These are phyloP conservation scores for Malus fusca DNA, from an alignment of 306 rosid species.

Conservation along the genomic window DNA sequence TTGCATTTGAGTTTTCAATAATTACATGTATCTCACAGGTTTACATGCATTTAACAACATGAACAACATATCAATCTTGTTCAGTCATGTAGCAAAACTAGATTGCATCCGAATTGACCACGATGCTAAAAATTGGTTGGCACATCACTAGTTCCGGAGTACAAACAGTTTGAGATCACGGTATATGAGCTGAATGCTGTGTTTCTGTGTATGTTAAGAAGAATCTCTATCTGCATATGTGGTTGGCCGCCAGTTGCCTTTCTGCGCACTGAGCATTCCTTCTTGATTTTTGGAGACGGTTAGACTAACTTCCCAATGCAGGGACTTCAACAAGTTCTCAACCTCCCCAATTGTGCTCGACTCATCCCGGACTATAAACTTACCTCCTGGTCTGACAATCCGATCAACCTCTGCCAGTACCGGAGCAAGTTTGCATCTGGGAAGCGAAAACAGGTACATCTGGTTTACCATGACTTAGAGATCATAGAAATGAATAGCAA, in stretches of 20 bases:
- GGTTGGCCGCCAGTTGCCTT: conserved; percentile 70
- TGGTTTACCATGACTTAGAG: not conserved
- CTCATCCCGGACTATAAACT: conserved; percentile 68
- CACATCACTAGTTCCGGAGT: conserved; percentile 4
- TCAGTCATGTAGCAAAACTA: not conserved
- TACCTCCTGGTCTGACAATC: conserved; percentile 76
- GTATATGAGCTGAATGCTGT: conserved; percentile 10
- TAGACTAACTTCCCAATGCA: conserved; percentile 76
- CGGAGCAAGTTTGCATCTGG: conserved; percentile 68
- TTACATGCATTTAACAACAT: not conserved
- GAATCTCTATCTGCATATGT: conserved; percentile 23
- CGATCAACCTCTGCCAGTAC: conserved; percentile 87
- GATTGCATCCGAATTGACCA: not conserved
- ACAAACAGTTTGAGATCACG: conserved; percentile 3
- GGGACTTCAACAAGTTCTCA: conserved; percentile 61
- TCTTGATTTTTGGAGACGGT: conserved; percentile 54
- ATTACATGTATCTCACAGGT: not conserved
- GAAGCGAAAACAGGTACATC: conserved; percentile 17
- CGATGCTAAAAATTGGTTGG: not conserved
- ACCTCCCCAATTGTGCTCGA: conserved; percentile 57
- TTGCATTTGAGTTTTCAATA: not conserved
- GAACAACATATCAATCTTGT: not conserved
- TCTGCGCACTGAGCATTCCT: conserved; percentile 74
- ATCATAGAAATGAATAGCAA: not conserved
- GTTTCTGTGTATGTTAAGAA: conserved; percentile 28